A percentile compares a stretch with the other conserved stretches of the same genome.
phyloP scores from a whole-genome alignment of 768 basidiomycete genomes.

The Peribolospora baueri region DNA sequence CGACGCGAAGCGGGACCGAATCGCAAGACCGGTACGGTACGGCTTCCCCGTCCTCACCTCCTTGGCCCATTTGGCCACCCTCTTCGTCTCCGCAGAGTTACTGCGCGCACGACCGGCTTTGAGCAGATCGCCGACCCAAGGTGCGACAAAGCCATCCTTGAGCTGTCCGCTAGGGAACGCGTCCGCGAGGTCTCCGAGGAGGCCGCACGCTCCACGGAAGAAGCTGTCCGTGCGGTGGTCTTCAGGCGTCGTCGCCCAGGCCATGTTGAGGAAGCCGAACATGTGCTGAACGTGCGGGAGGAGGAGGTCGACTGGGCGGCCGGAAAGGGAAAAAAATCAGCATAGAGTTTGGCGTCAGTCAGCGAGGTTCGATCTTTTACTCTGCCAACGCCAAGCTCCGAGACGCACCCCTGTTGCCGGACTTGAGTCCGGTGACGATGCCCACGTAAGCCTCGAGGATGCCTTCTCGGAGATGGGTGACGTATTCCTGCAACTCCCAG shows the following conservation, averaged over 20 bases:
- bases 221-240: conserved; percentile 45
- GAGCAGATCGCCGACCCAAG: conserved; percentile 55
- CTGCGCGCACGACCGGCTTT: conserved; percentile 38
- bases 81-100: conserved; percentile 53
- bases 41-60: conserved; percentile 31
- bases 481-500: conserved; percentile 78
- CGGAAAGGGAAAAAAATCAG: conserved; percentile 2
- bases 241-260: conserved; percentile 42
- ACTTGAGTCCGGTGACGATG: conserved; percentile 72
- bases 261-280: conserved; percentile 49
- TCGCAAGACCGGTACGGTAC: too few species aligned
- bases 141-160: conserved; percentile 48
- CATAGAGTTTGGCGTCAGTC: neutral
- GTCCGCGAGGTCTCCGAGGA: conserved; percentile 82
- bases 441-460: conserved; percentile 94
- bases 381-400: neutral
- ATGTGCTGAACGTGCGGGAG: conserved; percentile 47
- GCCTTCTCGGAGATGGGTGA: conserved; percentile 65
- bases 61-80: conserved; percentile 75
- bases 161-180: conserved; percentile 58
- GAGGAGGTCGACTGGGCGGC: conserved; percentile 28
- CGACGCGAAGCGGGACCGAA: too few species aligned
- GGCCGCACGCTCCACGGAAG: conserved; percentile 49
- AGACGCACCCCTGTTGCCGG: conserved; percentile 44
- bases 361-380: neutral